Evolutionary conservation across 2,329 filamentous ascomycete genomes (phyloP), one percentile per base, ranked within the genome.

Genomic region (Aureobasidium sp.): DNA sequence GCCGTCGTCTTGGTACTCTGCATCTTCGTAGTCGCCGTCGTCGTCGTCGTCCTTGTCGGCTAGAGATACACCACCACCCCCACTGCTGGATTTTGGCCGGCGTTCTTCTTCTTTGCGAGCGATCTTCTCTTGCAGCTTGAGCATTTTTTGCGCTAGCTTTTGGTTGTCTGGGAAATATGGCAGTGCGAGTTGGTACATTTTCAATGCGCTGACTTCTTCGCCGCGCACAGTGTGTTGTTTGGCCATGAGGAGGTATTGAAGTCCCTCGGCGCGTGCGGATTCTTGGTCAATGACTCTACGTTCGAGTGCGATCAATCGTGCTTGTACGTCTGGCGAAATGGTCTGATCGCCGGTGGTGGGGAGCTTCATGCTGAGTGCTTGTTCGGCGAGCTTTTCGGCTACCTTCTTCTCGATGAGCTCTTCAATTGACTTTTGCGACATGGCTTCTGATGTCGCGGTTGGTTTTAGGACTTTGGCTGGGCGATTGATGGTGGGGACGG

Each of bases 361-460:
- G 55, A 78, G 70, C 14, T 76, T 70, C 37, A 84, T 80, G 57
- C 79, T 78, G 14, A 80, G 64, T 1, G 80, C 81, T 50, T 85
- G 81, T n/a, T 85, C 84, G 0, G 90, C 89, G 1, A 97, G 75
- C 30, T 93, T 90, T 70, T 95, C 90, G 56, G 86, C 85, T 1
- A 97, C 88, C 63, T 95, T 95, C 61, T 86, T 88, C 68, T 95
- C 88, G 1, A 97, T 89, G 71, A 96, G 83, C 34, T 90, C 88
- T 66, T 96, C 90, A 56, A 97, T 94, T 49, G 84, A 84, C 11
- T 83, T 85, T 16, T 70, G 79, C 60, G 76, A 67, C 73, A 78
- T 60, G 16, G 42, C 41, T 10, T 47, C 37, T 10, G 52, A 25
- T 25, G 44, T 56, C 1, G 70, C 58, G 65, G 61, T 60, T 2